Conservation (phyloP, 306 rosid genomes). For the Lagenaria siceraria region DNA sequence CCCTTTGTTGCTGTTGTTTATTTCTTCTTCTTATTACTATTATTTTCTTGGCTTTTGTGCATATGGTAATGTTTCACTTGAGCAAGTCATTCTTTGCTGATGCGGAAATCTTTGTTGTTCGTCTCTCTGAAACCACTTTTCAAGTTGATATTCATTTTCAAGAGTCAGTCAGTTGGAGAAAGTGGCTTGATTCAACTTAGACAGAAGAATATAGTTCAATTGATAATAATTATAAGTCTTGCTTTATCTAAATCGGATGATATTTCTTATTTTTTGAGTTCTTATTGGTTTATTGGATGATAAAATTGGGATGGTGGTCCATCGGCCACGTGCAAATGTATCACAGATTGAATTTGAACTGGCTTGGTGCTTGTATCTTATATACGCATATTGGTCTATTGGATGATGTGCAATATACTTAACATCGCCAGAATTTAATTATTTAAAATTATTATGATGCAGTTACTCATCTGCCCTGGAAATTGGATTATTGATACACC, state of each 20-base stretch:
- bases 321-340: background rate
- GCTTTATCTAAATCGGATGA: background rate
- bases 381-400: background rate
- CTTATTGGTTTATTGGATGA: background rate
- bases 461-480: background rate
- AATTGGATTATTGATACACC: background rate
- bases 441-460: background rate
- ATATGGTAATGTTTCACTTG: background rate
- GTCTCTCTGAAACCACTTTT: background rate
- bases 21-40: background rate
- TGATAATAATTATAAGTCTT: background rate
- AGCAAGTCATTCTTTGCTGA: background rate
- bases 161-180: background rate
- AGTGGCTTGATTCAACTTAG: background rate
- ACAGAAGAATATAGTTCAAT: background rate
- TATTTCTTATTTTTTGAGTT: background rate
- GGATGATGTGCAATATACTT: background rate
- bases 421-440: background rate
- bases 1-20: no score
- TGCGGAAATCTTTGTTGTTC: background rate
- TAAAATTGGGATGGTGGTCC: background rate
- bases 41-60: background rate
- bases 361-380: background rate
- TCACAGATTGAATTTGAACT: background rate
- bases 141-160: background rate